Percentiles rank a stretch among this genome's conserved stretches.
These are phyloP conservation scores for Fusarium sp. DNA, from an alignment of 2,329 filamentous ascomycete species.

Conservation along the genomic window DNA sequence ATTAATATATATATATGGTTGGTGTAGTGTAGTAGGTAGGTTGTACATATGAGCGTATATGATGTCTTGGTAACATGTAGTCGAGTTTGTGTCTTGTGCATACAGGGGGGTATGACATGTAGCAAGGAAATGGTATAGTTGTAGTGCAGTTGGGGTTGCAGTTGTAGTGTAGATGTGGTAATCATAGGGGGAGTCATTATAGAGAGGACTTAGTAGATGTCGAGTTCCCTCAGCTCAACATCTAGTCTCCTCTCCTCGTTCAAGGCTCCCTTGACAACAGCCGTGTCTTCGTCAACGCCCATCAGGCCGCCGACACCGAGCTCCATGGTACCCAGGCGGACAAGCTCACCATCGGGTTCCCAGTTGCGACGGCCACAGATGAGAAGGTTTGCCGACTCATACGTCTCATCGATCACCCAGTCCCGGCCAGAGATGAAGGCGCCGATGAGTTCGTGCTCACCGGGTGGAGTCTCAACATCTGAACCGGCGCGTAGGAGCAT, in stretches of 20 bases:
- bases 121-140: neutral
- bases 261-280: constrained; percentile 46
- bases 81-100: constrained; percentile 1
- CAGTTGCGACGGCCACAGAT: constrained; percentile 47
- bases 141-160: neutral
- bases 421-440: constrained; percentile 49
- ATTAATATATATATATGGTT: constrained; percentile 37
- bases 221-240: constrained; percentile 49
- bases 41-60: constrained; percentile 25
- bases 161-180: neutral
- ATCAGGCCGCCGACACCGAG: constrained; percentile 45
- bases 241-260: constrained; percentile 45
- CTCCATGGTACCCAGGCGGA: constrained; percentile 49
- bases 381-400: constrained; percentile 46
- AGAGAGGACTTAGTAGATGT: constrained; percentile 49
- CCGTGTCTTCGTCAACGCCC: constrained; percentile 39
- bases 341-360: constrained; percentile 44
- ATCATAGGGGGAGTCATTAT: neutral
- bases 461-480: constrained; percentile 35
- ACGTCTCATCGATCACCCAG: constrained; percentile 46
- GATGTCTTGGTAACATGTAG: constrained; percentile 7
- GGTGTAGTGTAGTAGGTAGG: constrained; percentile 4
- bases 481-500: constrained; percentile 37
- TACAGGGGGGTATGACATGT: neutral
- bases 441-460: constrained; percentile 44